Evolutionary conservation across 1,139 yeast genomes (phyloP), one percentile per base, ranked within the genome.

Genomic region (Saccharomyces hybrid): DNA sequence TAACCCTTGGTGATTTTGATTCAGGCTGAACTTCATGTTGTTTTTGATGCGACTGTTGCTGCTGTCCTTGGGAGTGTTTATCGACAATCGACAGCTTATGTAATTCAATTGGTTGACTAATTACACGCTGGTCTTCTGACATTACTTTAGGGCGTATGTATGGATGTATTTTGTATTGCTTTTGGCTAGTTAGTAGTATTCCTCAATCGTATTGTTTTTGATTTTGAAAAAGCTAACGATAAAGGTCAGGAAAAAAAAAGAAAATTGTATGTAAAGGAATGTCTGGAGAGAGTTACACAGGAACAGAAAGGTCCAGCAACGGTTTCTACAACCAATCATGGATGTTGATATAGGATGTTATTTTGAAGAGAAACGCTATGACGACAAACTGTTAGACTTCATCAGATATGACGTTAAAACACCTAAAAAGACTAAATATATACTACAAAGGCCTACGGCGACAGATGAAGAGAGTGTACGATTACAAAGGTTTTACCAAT

Each of bases 81-180:
- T 62, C 60, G 5, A 62, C 64, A 9, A 62, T 53, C 8, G 64
- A 57, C 7, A 64, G 55, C 54, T 66, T 68, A 32, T 67, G 69
- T 27, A 70, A 54, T 3, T 71, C 73, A 1, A 72, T 64, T 4
- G 69, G 64, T 41, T 69, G 68, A 50, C 71, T 67, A 9, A 68
- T 63, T 5, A 66, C 57, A 32, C 73, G 58, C 53, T 68, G 66
- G 32, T 61, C 61, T 29, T 38, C 54, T 5, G 55, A 50, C 53
- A 51, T 54, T 34, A 20, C 26, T 25, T 11, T 20, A 23, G 3
- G 20, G 11, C 16, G 23, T 25, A 23, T 38, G 14, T 29, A 34
- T 38, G 5, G 44, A 38, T 14, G 23, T 3, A 5, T 38, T 11
- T 20, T 38, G n/a, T 38, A 20, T 11, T 11, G 11, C 4, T n/a